phyloP scores from a whole-genome alignment of 2,329 filamentous ascomycete genomes.

The Nemania sp. region DNA sequence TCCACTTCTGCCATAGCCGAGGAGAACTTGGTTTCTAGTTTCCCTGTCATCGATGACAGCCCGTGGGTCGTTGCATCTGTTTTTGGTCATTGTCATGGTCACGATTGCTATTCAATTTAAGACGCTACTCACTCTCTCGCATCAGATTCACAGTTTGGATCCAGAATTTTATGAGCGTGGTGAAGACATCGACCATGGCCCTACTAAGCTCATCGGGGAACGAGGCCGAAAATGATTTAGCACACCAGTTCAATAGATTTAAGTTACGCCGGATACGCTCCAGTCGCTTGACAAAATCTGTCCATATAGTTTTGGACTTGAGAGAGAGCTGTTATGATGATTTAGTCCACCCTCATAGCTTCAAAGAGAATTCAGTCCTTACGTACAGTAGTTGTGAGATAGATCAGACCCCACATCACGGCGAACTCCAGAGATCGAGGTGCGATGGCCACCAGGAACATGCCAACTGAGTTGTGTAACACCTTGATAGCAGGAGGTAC shows the following conservation, averaged over 20 bases:
- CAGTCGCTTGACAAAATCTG: background rate
- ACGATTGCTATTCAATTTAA: too few relatives aligned
- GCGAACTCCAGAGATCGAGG: background rate
- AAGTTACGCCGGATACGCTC: background rate
- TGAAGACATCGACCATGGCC: background rate
- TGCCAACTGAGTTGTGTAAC: background rate
- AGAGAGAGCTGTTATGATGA: background rate
- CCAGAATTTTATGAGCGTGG: background rate
- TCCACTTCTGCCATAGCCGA: background rate
- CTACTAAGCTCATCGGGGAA: background rate
- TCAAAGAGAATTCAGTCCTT: too few relatives aligned
- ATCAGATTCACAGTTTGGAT: background rate
- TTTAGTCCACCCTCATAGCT: too few relatives aligned
- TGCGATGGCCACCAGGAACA: background rate
- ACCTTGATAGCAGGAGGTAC: background rate
- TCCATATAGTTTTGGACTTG: background rate
- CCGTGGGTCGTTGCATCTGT: too few relatives aligned
- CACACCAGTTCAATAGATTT: background rate
- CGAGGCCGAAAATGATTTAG: background rate
- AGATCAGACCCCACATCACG: background rate
- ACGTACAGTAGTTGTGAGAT: background rate
- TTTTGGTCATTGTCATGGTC: background rate
- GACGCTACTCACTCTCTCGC: too few relatives aligned
- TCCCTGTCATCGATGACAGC: too few relatives aligned
- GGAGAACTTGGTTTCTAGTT: background rate